Percentiles rank a stretch among this genome's conserved stretches.
Evolutionary conservation across 2,329 filamentous ascomycete genomes (phyloP).

Genomic region (Drechmeria coniospora): DNA sequence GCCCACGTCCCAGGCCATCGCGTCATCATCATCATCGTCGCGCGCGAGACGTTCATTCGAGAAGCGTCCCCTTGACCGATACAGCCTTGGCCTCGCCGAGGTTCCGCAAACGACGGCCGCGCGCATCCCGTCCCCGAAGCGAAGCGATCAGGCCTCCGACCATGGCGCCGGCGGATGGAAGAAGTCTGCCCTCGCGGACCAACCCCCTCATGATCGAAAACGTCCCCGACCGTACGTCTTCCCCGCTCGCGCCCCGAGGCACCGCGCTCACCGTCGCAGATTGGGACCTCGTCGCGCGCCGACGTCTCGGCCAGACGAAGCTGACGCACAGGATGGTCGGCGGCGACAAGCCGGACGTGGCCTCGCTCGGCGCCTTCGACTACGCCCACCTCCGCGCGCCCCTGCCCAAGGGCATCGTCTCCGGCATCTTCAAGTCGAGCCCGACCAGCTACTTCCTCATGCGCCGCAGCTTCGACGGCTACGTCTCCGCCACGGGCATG

Average conservation of each 20-base stretch:
- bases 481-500: constrained; percentile 77
- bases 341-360: constrained; percentile 55
- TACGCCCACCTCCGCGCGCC: constrained; percentile 92
- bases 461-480: constrained; percentile 75
- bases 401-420: constrained; percentile 77
- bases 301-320: constrained; percentile 85
- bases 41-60: constrained; percentile 1
- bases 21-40: neutral
- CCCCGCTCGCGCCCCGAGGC: constrained; percentile 1
- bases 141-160: no score
- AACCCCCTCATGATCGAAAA: constrained; percentile 53
- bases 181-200: constrained; percentile 42
- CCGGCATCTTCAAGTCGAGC: constrained; percentile 80
- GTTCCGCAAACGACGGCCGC: no score
- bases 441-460: constrained; percentile 96
- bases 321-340: constrained; percentile 69
- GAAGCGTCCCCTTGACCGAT: constrained; percentile 2
- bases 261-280: constrained; percentile 30
- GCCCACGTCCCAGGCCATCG: no score
- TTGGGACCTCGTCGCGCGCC: constrained; percentile 61
- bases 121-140: no score
- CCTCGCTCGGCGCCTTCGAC: constrained; percentile 73
- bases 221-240: constrained; percentile 42
- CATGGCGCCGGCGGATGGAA: constrained; percentile 20
- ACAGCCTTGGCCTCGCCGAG: no score